Conservation (phyloP, 202 grass and related monocot genomes). For the Bolboschoenoplectus hybrid region DNA sequence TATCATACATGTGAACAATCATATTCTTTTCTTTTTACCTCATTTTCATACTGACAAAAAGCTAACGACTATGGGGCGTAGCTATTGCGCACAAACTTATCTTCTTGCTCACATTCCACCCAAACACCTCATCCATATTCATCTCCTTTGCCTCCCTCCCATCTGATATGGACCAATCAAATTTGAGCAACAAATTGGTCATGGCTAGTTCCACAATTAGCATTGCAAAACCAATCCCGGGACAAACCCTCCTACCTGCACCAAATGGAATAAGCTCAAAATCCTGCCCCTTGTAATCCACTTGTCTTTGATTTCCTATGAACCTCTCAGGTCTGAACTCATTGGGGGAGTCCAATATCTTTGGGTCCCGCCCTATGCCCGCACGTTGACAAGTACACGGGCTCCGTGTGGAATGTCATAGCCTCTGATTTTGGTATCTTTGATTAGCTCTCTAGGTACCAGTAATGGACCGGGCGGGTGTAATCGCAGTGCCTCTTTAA, state of each 20-base stretch:
- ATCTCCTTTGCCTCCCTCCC: slow-evolving; percentile 16
- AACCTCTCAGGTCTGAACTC: slow-evolving; percentile 52
- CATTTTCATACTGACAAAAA: slow-evolving; percentile 3
- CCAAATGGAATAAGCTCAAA: slow-evolving; percentile 49
- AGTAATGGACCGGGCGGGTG: slow-evolving; percentile 45
- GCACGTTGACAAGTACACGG: slow-evolving; percentile 36
- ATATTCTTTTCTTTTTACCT: background rate
- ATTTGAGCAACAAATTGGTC: slow-evolving; percentile 49
- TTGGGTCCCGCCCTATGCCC: slow-evolving; percentile 40
- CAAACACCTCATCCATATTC: slow-evolving; percentile 44
- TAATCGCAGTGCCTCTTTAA: slow-evolving; percentile 48
- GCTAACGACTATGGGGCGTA: background rate
- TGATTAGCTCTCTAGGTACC: slow-evolving; percentile 34
- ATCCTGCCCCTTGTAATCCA: slow-evolving; percentile 44
- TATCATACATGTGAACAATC: slow-evolving; percentile 3
- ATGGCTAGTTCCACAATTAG: slow-evolving; percentile 33
- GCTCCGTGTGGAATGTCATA: slow-evolving; percentile 36
- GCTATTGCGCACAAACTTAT: background rate
- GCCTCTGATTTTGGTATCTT: slow-evolving; percentile 36
- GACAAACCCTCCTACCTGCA: slow-evolving; percentile 46
- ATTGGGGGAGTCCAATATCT: slow-evolving; percentile 36
- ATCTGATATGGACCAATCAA: slow-evolving; percentile 32
- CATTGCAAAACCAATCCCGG: slow-evolving; percentile 26
- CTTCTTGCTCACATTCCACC: slow-evolving; percentile 35
- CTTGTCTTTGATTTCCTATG: slow-evolving; percentile 21